A percentile compares a stretch with the other conserved stretches of the same genome.
Evolutionary conservation across 2,329 filamentous ascomycete genomes (phyloP).

Genomic region (Blumeria graminis): DNA sequence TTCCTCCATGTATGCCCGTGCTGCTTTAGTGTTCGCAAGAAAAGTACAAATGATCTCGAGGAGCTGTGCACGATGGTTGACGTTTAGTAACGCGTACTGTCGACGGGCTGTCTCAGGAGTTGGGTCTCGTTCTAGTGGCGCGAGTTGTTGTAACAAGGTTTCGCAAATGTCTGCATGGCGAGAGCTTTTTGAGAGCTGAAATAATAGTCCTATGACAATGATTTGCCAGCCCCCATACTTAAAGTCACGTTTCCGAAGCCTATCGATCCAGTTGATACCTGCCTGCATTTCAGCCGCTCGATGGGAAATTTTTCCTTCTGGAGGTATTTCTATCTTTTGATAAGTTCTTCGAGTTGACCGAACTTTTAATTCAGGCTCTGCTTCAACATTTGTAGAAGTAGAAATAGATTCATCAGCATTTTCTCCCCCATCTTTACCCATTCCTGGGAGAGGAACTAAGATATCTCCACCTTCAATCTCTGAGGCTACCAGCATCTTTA

Average conservation of each 20-base stretch:
- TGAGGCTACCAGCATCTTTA: constrained; percentile 64
- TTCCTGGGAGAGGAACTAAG: constrained; percentile 52
- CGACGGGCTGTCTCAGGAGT: constrained; percentile 47
- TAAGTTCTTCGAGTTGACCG: constrained; percentile 71
- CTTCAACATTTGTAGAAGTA: constrained; percentile 38
- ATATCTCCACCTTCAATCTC: constrained; percentile 56
- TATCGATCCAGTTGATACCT: constrained; percentile 62
- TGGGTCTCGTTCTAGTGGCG: constrained; percentile 51
- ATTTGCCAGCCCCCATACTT: constrained; percentile 74
- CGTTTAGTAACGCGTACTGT: constrained; percentile 52
- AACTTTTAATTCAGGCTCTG: constrained; percentile 38
- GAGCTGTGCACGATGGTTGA: constrained; percentile 59
- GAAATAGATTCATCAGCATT: constrained; percentile 24
- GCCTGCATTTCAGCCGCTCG: constrained; percentile 53
- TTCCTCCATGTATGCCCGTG: constrained; percentile 74
- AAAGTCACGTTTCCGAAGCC: constrained; percentile 64
- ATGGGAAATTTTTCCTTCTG: constrained; percentile 28
- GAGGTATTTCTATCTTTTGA: constrained; percentile 43
- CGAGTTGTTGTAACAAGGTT: constrained; percentile 55
- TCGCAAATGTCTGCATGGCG: constrained; percentile 50
- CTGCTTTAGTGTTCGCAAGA: constrained; percentile 61
- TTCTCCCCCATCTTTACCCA: constrained; percentile 46
- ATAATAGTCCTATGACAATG: constrained; percentile 64
- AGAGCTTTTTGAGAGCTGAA: constrained; percentile 61
- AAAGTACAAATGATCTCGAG: constrained; percentile 73